Evolutionary conservation across 2,329 filamentous ascomycete species (phyloP), one percentile per base, ranked within the genome.

Genomic region (Hymenoscyphus occultus): DNA sequence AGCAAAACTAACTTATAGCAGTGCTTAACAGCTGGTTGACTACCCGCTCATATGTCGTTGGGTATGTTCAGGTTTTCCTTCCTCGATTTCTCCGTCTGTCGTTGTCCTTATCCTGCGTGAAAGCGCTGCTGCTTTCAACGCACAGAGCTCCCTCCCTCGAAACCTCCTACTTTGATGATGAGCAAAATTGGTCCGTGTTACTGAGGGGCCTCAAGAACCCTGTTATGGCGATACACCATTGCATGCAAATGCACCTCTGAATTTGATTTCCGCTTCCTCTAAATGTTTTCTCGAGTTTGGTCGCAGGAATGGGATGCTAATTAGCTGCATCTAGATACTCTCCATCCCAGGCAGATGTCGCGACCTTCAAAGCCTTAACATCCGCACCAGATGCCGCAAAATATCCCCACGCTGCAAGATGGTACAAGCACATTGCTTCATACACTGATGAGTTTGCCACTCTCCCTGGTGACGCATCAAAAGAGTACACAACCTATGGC

Each of bases 371-470:
- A 88, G 91, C 91, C 76, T 80, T 97, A 79, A 88, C 84, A 77
- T 81, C 84, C 74, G 81, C 87, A 67, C 95, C 95, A 74, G 88
- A 90, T 73, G 86, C 90, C 76, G 84, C 85, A 80, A 96, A 96
- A 85, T 97, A 90, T 88, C 93, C 94, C 76, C 85, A 97, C 83
- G 93, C 90, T 77, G 92, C 92, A 78, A 90, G 95, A 81, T 99
- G 95, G 95, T 97, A 97, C 89, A 97, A 96, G 88, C 94, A 99
- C 88, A 92, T 97, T 78, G 87, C 91, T 79, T 90, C 91, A 74
- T 97, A 91, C 84, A 89, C 96, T 86, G 85, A 90, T 73, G 94
- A 98, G 81, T 98, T 98, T 84, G 84, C 90, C 76, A 90, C 88
- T 71, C 91, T 99, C 61, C 86, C 92, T 66, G 95, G 95, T 80